Evolutionary conservation across 2,329 filamentous ascomycete genomes (phyloP), one percentile per base, ranked within the genome.

Genomic region (Calonectria pteridis): DNA sequence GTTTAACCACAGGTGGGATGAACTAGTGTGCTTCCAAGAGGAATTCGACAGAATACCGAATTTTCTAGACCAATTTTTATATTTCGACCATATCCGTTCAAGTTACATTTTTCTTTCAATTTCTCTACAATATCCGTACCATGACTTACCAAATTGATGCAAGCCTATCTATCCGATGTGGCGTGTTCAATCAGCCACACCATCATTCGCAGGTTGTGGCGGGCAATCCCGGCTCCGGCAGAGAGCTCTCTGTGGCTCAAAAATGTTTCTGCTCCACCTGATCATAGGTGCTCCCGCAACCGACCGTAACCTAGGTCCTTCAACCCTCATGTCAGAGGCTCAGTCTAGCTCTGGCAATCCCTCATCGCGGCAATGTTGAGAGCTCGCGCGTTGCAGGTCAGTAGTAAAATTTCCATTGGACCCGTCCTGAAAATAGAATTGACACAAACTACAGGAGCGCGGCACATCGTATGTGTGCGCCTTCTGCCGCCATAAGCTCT

Each of bases 401-500:
- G 82, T 72, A 33, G 53, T 64, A 51, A 40, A 65, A 53, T 46
- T 18, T 23, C 46, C 14, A 31, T 37, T 43, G 49, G 51, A 10
- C 23, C 53, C 37, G 28, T 6, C 11, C 20, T 40, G 35, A 13
- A 46, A 68, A 69, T 62, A 62, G 46, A 62, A 76, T 55, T 67
- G 14, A 75, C 68, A 66, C 53, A 58, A 67, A 50, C 9, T 70
- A 26, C 67, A 86, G 85, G 81, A 83, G 78, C 84, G 81, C 73
- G 79, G 81, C 77, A 82, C 83, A 79, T 81, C 82, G 64, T 87
- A 86, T 78, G 81, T 87, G 65, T 87, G 86, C 83, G 80, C 83
- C 63, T 79, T 82, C 77, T 87, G 85, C 78, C 84, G 82, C 73
- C 81, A 82, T 68, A 80, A 79, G 76, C 77, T 81, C 67, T 76